Evolutionary conservation across 1,284 basidiomycete genomes (phyloP), one percentile per base, ranked within the genome.

Genomic region (Takashimella tepidaria): DNA sequence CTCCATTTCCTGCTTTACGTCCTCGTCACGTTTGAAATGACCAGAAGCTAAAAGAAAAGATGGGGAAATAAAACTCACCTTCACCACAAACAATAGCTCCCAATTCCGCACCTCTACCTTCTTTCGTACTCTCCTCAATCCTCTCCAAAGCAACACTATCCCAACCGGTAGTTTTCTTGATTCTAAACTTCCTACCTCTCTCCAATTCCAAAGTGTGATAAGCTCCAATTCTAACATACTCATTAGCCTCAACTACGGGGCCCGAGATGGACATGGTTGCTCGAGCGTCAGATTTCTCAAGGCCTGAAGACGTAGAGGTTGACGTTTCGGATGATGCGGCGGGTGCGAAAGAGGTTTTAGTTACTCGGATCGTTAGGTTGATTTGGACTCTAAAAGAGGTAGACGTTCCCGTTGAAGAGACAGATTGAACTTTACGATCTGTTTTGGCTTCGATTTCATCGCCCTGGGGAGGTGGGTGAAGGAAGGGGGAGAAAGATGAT

Each of bases 181-280:
- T 87, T 42, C 91, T 84, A 53, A 99, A 83, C 45, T 53, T 51
- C 21, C 22, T 41, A 16, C 37, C 41, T 10, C 75, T 69, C 72
- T 98, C 96, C 43, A 99, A 80, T 68, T 98, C 95, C 25, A 98
- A 80, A 0, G 96, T 98, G 70, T 99, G 96, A 73, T 84, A 95
- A 19, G 95, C 92, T 3, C 95, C 93, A 70, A 98, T 81, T 72
- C 89, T 90, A 53, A 98, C 96, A 71, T 93, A 85, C 27, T 81
- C 81, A 66, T 97, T 98, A 78, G 98, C 95, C 49, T 83, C 81
- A n/a, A 84, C 84, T 19, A 98, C 92, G 56, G 83, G 83, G 3
- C 96, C 96, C 10, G 90, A 83, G 52, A 99, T 85, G 58, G 95
- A 89, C 41, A 99, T 79, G 16, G 88, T 80, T 1, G 89, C 77